Conservation (phyloP, 2,329 filamentous ascomycete species). For the Trichoderma asperellum region DNA sequence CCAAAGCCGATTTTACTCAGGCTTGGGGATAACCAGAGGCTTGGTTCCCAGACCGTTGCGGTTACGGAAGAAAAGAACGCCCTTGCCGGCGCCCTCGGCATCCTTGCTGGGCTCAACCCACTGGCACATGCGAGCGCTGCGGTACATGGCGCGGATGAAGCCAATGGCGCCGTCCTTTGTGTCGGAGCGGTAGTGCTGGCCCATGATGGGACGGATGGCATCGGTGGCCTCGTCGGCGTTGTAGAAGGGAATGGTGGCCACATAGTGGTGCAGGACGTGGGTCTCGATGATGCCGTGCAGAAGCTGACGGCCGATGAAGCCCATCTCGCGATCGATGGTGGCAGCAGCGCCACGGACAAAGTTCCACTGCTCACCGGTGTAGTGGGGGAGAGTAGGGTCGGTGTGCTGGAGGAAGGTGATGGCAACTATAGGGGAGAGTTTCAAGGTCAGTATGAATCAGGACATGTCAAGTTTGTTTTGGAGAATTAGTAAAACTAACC, state of each 20-base stretch:
- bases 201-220: slow-evolving; percentile 94
- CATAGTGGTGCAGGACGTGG: slow-evolving; percentile 96
- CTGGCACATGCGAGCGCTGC: slow-evolving; percentile 83
- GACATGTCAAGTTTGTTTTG: not conserved
- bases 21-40: slow-evolving; percentile 38
- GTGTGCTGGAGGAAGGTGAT: slow-evolving; percentile 99
- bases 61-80: slow-evolving; percentile 94
- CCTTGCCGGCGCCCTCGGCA: slow-evolving; percentile 77
- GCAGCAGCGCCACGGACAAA: slow-evolving; percentile 91
- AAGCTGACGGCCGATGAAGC: slow-evolving; percentile 88
- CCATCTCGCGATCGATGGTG: slow-evolving; percentile 96
- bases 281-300: slow-evolving; percentile 98
- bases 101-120: slow-evolving; percentile 94
- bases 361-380: slow-evolving; percentile 84
- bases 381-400: slow-evolving; percentile 91
- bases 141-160: slow-evolving; percentile 84
- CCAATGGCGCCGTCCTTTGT: slow-evolving; percentile 75
- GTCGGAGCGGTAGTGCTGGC: slow-evolving; percentile 88
- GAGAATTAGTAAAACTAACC: slow-evolving; percentile 61
- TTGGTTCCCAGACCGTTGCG: slow-evolving; percentile 77
- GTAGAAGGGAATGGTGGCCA: slow-evolving; percentile 96
- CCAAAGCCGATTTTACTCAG: slow-evolving; percentile 2
- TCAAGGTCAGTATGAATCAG: slow-evolving; percentile 35
- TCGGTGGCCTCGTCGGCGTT: slow-evolving; percentile 92
- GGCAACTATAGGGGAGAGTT: slow-evolving; percentile 66